These are phyloP conservation scores for Paecilomyces formosus DNA, from an alignment of 2,329 filamentous ascomycete genomes.

Conservation along the genomic window DNA sequence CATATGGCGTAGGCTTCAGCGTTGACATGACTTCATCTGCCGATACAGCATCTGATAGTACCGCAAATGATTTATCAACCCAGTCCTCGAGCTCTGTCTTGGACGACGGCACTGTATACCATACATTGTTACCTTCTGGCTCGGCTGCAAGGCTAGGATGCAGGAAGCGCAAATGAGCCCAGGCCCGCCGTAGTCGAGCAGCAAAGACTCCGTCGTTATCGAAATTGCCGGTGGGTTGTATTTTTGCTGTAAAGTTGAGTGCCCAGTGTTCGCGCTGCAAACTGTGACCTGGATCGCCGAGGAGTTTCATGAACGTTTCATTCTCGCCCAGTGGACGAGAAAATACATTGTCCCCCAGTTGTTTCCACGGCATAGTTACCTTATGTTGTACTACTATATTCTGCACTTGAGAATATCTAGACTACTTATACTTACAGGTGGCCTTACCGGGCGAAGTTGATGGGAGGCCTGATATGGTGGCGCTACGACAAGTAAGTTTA, in stretches of 20 bases:
- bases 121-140: conserved; percentile 1
- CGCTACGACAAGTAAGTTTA: no score
- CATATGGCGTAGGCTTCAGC: conserved; percentile 4
- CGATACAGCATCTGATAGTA: conserved; percentile 2
- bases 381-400: no score
- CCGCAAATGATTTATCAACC: conserved; percentile 9
- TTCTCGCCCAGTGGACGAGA: conserved; percentile 7
- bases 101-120: conserved; percentile 7
- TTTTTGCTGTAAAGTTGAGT: conserved; percentile 14
- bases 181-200: conserved; percentile 3
- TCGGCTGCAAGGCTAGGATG: conserved; percentile 12
- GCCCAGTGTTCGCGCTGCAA: conserved; percentile 26
- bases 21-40: conserved; percentile 5
- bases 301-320: conserved; percentile 22
- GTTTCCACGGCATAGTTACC: background rate
- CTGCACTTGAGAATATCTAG: no score
- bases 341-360: background rate
- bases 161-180: conserved; percentile 11
- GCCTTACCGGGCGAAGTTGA: no score
- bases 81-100: conserved; percentile 3
- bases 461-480: no score
- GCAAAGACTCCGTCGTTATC: background rate
- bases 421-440: no score
- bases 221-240: conserved; percentile 6
- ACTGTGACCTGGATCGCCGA: conserved; percentile 17